A percentile compares a stretch with the other conserved stretches of the same genome.
These are phyloP conservation scores for Agrocybe praecox DNA, from an alignment of 768 basidiomycete species.

Conservation along the genomic window DNA sequence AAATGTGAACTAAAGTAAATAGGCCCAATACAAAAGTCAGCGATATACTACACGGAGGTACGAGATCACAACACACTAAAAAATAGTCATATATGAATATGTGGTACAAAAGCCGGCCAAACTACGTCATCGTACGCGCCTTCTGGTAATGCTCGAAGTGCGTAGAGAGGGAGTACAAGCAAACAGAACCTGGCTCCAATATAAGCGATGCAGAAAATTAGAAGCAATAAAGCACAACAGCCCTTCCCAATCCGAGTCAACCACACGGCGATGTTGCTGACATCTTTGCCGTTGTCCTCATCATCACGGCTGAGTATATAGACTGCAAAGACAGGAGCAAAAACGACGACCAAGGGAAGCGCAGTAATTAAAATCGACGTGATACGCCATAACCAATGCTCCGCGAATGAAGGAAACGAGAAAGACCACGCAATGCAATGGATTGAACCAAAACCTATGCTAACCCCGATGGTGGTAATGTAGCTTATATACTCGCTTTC, in stretches of 20 bases:
- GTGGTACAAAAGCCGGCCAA: neutral
- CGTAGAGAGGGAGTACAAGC: neutral
- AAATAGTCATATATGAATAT: neutral
- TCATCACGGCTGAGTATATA: too few species aligned
- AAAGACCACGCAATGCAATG: neutral
- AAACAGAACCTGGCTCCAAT: neutral
- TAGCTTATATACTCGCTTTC: neutral
- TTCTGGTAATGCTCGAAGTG: neutral
- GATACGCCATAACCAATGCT: neutral
- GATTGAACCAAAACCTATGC: slow-evolving; percentile 13
- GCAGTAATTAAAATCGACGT: neutral
- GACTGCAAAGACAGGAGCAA: too few species aligned
- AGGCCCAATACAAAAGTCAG: too few species aligned
- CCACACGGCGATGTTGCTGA: neutral
- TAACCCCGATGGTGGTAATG: neutral
- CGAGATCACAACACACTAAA: too few species aligned
- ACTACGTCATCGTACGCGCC: neutral
- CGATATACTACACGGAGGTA: too few species aligned
- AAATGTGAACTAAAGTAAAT: too few species aligned
- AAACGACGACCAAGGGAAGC: too few species aligned
- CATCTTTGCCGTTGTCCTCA: too few species aligned
- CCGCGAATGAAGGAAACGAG: neutral
- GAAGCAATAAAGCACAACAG: neutral
- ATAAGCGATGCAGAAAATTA: neutral
- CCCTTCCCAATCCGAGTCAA: neutral